Conservation (phyloP, 2,329 filamentous ascomycete species). For the Leptographium radiaticola region DNA sequence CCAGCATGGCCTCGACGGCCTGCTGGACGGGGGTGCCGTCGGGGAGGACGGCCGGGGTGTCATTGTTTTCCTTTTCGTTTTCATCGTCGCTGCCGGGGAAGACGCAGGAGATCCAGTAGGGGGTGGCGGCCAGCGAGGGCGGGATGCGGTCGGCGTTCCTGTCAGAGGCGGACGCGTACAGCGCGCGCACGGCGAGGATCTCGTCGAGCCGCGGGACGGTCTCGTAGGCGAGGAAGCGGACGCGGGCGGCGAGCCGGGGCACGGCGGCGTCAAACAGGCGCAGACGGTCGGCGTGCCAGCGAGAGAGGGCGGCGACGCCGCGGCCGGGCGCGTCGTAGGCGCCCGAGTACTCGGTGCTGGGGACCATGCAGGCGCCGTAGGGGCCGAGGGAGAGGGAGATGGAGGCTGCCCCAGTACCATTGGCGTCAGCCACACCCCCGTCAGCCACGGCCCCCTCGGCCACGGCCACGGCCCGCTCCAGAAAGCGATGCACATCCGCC, state of each 20-base stretch:
- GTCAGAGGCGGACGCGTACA: background rate
- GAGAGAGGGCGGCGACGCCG: slow-evolving; percentile 27
- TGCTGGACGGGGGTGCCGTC: slow-evolving; percentile 37
- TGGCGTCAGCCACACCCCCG: too few relatives aligned
- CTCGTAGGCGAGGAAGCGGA: slow-evolving; percentile 49
- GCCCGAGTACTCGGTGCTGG: slow-evolving; percentile 53
- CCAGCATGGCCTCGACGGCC: slow-evolving; percentile 25
- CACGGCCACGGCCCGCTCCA: slow-evolving; percentile 31
- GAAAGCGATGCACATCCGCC: slow-evolving; percentile 24
- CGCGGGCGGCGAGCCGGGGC: slow-evolving; percentile 21
- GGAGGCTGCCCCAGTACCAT: too few relatives aligned
- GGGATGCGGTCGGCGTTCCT: background rate
- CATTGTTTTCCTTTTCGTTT: background rate
- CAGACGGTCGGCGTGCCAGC: slow-evolving; percentile 46
- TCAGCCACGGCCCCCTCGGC: slow-evolving; percentile 18
- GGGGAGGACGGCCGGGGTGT: slow-evolving; percentile 31
- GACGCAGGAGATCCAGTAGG: slow-evolving; percentile 51
- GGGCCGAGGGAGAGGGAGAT: slow-evolving; percentile 51
- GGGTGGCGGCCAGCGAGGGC: slow-evolving; percentile 19
- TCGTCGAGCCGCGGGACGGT: slow-evolving; percentile 53
- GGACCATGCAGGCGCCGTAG: slow-evolving; percentile 54
- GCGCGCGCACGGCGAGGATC: slow-evolving; percentile 39
- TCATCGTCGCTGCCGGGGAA: slow-evolving; percentile 31
- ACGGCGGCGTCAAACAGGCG: slow-evolving; percentile 31
- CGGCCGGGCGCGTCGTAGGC: slow-evolving; percentile 39